Conservation (phyloP, 345 rosid genomes). For the Brassica incana region DNA sequence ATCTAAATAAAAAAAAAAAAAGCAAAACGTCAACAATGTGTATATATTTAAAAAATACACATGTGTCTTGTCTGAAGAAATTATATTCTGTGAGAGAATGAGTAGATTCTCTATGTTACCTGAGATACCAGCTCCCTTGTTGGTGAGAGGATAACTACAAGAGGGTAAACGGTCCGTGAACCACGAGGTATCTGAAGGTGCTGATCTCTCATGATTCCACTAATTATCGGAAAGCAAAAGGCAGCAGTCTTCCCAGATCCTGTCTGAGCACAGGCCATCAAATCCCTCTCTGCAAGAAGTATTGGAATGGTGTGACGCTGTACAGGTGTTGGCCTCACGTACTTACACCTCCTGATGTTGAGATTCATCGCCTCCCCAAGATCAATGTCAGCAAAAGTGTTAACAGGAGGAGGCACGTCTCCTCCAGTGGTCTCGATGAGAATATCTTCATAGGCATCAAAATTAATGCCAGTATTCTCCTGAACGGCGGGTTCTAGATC, state of each 20-base stretch:
- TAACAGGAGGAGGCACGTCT: constrained; percentile 46
- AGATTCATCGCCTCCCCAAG: constrained; percentile 87
- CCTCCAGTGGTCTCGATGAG: constrained; percentile 96
- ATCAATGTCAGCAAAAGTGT: constrained; percentile 85
- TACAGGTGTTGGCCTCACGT: constrained; percentile 94
- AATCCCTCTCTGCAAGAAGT: background rate
- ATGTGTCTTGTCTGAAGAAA: background rate
- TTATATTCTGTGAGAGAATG: background rate
- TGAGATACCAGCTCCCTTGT: constrained; percentile 94
- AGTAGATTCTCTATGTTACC: constrained; percentile 43
- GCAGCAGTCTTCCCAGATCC: constrained; percentile 1
- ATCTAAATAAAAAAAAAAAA: constrained; percentile 50
- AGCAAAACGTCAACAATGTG: constrained; percentile 2
- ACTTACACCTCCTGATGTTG: constrained; percentile 90
- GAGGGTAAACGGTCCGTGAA: constrained; percentile 78
- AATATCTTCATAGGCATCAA: constrained; percentile 97
- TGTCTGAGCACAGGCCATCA: background rate
- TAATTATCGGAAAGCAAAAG: background rate
- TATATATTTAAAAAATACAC: background rate
- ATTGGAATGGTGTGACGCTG: constrained; percentile 92
- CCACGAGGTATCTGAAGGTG: constrained; percentile 76
- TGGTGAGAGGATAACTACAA: constrained; percentile 95
- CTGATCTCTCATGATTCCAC: constrained; percentile 34
- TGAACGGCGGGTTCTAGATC: constrained; percentile 49
- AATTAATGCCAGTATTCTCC: constrained; percentile 84